Evolutionary conservation across 1,139 yeast genomes (phyloP), one percentile per base, ranked within the genome.

Genomic region (Yamadazyma trypodendri): DNA sequence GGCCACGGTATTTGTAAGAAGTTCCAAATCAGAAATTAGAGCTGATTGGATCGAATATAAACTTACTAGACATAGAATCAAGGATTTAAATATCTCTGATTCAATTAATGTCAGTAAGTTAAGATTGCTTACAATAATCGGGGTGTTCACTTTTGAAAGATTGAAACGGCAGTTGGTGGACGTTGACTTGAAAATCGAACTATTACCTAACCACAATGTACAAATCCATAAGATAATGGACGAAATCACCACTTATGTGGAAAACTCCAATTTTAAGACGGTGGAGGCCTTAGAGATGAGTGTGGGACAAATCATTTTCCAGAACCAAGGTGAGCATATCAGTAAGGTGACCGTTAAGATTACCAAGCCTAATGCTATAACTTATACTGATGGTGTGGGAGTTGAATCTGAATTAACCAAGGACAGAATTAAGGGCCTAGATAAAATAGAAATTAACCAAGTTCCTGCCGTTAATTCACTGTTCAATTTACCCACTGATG

Each of bases 121-220:
- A 35, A 71, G 75, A 38, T 60, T 86, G 21, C 72, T 84, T 36
- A 84, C 96, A 0, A 72, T 89, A 28, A 85, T 92, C 49, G 98
- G 98, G 3, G 94, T 92, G 7, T 90, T 88, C 63, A 84, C 90
- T 1, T 86, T 89, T 61, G 98, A 92, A 57, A 69, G 97, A 44
- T 60, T 82, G 24, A 83, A 84, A 52, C 78, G 78, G 48, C 98
- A 92, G 60, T 80, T 77, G 43, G 84, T 87, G 8, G 70, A 79
- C 18, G 65, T 90, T 24, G 85, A 83, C 46, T 51, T 83, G 31
- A 58, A 61, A 22, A 55, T 82, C 28, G 64, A 62, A 7, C 57
- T 82, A 41, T 59, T 65, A 4, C 57, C 71, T 14, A 60, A 61
- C 44, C 56, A 69, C 3, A 55, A 59, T 25, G 52, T 65, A 14